phyloP scores from a whole-genome alignment of 1,139 yeast genomes.

The Zygoascus hellenicus region DNA sequence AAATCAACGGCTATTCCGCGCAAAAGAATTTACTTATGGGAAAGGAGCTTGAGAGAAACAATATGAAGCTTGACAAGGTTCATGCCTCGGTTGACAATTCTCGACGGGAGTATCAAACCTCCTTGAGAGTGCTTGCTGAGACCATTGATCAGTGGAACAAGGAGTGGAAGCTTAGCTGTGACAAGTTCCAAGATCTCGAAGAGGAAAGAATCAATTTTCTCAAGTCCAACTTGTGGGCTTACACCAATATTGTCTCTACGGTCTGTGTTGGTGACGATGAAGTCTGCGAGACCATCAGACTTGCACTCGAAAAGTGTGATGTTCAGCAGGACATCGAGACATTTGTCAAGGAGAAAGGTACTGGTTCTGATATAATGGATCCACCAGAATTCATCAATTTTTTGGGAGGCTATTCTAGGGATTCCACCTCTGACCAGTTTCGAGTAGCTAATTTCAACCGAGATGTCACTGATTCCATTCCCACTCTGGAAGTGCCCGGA shows the following conservation, averaged over 20 bases:
- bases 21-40: slow-evolving; percentile 74
- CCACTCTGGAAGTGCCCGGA: slow-evolving; percentile 8
- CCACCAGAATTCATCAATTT: slow-evolving; percentile 51
- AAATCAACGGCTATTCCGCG: slow-evolving; percentile 53
- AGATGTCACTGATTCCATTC: slow-evolving; percentile 14
- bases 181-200: slow-evolving; percentile 69
- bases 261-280: slow-evolving; percentile 77
- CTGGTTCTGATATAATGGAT: slow-evolving; percentile 60
- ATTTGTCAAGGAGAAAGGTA: slow-evolving; percentile 53
- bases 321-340: slow-evolving; percentile 53
- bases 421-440: slow-evolving; percentile 23
- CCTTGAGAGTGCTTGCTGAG: slow-evolving; percentile 56
- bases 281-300: slow-evolving; percentile 63
- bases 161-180: slow-evolving; percentile 73
- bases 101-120: slow-evolving; percentile 54
- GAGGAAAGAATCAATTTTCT: slow-evolving; percentile 69
- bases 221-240: slow-evolving; percentile 77
- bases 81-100: slow-evolving; percentile 44
- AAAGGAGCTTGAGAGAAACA: slow-evolving; percentile 63
- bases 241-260: slow-evolving; percentile 68
- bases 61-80: slow-evolving; percentile 55
- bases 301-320: slow-evolving; percentile 62
- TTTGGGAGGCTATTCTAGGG: slow-evolving; percentile 39
- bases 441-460: slow-evolving; percentile 32
- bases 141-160: slow-evolving; percentile 66